A percentile compares a stretch with the other conserved stretches of the same genome.
phyloP scores from a whole-genome alignment of 305 asterid genomes.

The Vinca major region DNA sequence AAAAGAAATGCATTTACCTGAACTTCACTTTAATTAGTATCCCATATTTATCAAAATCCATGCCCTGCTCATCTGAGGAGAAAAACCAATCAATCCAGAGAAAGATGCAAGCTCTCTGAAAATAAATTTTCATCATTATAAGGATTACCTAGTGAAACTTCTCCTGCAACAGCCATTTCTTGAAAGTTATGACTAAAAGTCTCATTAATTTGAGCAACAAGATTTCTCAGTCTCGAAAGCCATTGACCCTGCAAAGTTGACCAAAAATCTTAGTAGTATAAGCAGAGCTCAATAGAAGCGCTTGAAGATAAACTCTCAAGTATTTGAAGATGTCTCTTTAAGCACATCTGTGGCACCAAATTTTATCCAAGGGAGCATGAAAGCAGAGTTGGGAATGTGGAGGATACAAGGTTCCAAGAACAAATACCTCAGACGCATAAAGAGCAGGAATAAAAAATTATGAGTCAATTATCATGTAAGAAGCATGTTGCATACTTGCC shows the following conservation, averaged over 20 bases:
- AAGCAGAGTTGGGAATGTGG: neutral
- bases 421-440: neutral
- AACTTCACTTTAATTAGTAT: constrained; percentile 93
- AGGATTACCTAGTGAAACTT: constrained; percentile 71
- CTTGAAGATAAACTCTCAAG: neutral
- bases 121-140: constrained; percentile 16
- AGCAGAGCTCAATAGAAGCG: constrained; percentile 9
- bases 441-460: neutral
- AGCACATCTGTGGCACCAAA: neutral
- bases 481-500: constrained; percentile 29
- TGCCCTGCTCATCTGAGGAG: constrained; percentile 69
- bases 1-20: constrained; percentile 42
- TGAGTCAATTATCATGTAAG: neutral
- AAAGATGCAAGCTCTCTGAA: constrained; percentile 9
- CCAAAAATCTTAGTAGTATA: constrained; percentile 2
- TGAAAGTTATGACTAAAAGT: constrained; percentile 84
- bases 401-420: neutral
- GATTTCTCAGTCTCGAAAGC: constrained; percentile 80
- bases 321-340: neutral
- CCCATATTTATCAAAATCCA: constrained; percentile 83
- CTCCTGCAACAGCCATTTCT: constrained; percentile 99
- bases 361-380: neutral
- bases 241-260: constrained; percentile 61
- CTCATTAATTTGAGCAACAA: constrained; percentile 69
- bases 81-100: constrained; percentile 21